Conservation (phyloP, 768 basidiomycete species). For the Xerocomus spinulosus region DNA sequence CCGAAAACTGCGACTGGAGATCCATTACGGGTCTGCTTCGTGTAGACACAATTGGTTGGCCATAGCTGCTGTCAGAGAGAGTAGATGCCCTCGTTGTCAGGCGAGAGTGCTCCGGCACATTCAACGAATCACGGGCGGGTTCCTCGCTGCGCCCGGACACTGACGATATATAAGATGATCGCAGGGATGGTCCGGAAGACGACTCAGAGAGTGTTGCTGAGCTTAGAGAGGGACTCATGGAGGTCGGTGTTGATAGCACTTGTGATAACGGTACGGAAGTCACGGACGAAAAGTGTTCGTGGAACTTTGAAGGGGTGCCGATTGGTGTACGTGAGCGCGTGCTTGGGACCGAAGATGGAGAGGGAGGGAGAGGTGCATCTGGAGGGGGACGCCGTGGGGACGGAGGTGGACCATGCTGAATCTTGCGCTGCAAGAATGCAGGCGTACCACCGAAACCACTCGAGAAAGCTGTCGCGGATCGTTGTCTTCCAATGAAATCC, state of each 20-base stretch:
- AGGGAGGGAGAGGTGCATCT: constrained; percentile 28
- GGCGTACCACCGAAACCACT: constrained; percentile 13
- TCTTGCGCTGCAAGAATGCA: constrained; percentile 29
- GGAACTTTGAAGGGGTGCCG: constrained; percentile 28
- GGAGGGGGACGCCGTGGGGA: constrained; percentile 28
- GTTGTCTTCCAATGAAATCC: constrained; percentile 12
- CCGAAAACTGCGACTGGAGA: constrained; percentile 19
- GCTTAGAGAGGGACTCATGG: constrained; percentile 20
- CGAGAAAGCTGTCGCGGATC: constrained; percentile 7
- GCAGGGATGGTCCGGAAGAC: constrained; percentile 27
- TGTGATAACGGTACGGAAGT: constrained; percentile 21
- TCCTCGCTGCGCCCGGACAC: constrained; percentile 16
- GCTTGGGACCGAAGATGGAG: constrained; percentile 9
- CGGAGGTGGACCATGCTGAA: constrained; percentile 21
- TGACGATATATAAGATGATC: constrained; percentile 21
- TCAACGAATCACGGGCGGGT: constrained; percentile 7
- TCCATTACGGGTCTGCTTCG: constrained; percentile 1
- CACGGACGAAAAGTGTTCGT: constrained; percentile 30
- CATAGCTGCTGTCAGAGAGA: constrained; percentile 18
- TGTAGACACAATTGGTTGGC: constrained; percentile 10
- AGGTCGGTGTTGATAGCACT: constrained; percentile 2
- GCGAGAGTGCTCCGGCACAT: constrained; percentile 8
- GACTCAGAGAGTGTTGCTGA: constrained; percentile 24
- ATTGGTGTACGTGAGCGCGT: constrained; percentile 11
- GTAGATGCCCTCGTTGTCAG: constrained; percentile 21